These are phyloP conservation scores for Hyphodiscus sp. DNA, from an alignment of 2,329 filamentous ascomycete species.

Conservation along the genomic window DNA sequence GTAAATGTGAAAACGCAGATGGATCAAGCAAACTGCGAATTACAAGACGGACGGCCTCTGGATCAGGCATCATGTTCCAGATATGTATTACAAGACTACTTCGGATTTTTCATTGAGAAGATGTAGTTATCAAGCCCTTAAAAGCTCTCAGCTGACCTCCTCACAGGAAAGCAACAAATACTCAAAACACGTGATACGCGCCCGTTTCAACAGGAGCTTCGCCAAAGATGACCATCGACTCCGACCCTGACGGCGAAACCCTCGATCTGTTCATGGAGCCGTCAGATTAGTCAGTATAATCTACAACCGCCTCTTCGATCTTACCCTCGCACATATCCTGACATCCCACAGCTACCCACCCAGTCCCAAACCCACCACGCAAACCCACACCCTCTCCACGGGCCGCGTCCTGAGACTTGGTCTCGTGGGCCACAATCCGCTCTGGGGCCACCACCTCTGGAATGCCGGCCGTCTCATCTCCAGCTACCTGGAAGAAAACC, in stretches of 20 bases:
- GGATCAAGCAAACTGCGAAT: too few relatives aligned
- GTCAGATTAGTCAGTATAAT: conserved; percentile 47
- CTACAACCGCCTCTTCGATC: too few relatives aligned
- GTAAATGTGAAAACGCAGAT: too few relatives aligned
- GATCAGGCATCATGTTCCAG: too few relatives aligned
- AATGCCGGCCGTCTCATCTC: conserved; percentile 78
- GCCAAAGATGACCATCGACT: conserved; percentile 10
- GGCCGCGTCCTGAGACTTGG: conserved; percentile 53
- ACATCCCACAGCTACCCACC: conserved; percentile 50
- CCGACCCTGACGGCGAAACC: conserved; percentile 13
- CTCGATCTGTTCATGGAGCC: conserved; percentile 70
- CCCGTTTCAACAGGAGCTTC: conserved; percentile 2
- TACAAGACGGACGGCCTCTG: neutral
- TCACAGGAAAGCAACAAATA: neutral
- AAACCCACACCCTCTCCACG: conserved; percentile 62
- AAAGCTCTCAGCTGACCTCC: neutral
- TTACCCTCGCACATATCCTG: too few relatives aligned
- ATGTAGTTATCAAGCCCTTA: too few relatives aligned
- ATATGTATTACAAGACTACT: too few relatives aligned
- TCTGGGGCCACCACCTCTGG: conserved; percentile 90
- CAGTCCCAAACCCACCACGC: conserved; percentile 67
- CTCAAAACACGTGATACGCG: conserved; percentile 14
- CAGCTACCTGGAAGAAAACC: conserved; percentile 66
- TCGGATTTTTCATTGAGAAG: too few relatives aligned
- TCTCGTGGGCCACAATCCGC: conserved; percentile 78